Evolutionary conservation across 139 green algal genomes (phyloP).

Genomic region (Picochlorum sp.): DNA sequence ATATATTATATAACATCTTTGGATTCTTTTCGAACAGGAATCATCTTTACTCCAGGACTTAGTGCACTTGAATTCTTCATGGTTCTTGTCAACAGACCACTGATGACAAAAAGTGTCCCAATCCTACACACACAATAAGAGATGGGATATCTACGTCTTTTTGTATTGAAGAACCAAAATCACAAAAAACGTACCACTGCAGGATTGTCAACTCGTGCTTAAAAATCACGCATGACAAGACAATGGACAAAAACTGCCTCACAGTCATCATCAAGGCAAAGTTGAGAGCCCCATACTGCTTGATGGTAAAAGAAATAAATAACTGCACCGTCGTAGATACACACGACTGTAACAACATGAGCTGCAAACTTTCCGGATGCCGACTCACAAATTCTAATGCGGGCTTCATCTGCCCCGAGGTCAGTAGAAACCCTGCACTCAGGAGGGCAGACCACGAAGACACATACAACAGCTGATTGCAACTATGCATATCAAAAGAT

Average conservation of each 20-base stretch:
- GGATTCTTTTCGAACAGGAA: not conserved
- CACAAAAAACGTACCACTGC: slow-evolving; percentile 47
- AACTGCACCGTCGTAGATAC: slow-evolving; percentile 47
- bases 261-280: slow-evolving; percentile 94
- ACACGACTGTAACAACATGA: slow-evolving; percentile 57
- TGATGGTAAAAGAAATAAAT: slow-evolving; percentile 85
- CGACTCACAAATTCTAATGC: slow-evolving; percentile 56
- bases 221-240: slow-evolving; percentile 76
- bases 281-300: slow-evolving; percentile 79
- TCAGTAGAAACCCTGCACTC: not conserved
- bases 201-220: slow-evolving; percentile 51
- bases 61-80: not conserved
- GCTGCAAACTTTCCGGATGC: slow-evolving; percentile 49
- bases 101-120: slow-evolving; percentile 18
- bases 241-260: slow-evolving; percentile 82
- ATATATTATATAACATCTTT: not conserved
- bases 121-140: not conserved
- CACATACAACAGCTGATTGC: slow-evolving; percentile 15
- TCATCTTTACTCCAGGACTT: not conserved
- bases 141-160: no score
- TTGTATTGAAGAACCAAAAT: not conserved
- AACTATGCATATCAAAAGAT: slow-evolving; percentile 13
- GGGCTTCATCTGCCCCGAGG: slow-evolving; percentile 45
- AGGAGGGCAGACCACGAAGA: slow-evolving; percentile 11
- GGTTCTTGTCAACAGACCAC: slow-evolving; percentile 15